These are phyloP conservation scores for Rhododendron ferrugineum DNA, from an alignment of 148 eudicot species.

Conservation along the genomic window DNA sequence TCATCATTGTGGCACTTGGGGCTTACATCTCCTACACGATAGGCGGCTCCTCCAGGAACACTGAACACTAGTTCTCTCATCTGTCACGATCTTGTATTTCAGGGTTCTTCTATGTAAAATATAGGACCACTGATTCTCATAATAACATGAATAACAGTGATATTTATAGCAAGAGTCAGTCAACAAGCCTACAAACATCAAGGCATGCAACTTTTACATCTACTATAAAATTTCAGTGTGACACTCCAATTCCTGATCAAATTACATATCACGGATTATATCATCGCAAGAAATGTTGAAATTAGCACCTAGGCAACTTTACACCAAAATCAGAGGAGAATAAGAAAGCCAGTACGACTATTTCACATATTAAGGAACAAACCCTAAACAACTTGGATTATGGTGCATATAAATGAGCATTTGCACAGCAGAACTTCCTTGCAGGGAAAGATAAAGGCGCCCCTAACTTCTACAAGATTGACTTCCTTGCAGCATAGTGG, in stretches of 20 bases:
- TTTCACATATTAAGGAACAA: neutral
- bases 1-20: conserved; percentile 55
- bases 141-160: neutral
- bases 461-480: neutral
- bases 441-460: neutral
- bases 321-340: neutral
- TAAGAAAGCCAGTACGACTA: neutral
- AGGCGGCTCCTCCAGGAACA: conserved; percentile 11
- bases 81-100: neutral
- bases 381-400: neutral
- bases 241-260: neutral
- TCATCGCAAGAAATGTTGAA: neutral
- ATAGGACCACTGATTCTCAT: neutral
- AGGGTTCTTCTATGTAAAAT: neutral
- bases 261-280: neutral
- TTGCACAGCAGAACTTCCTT: neutral
- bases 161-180: neutral
- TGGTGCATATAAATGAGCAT: neutral
- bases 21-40: conserved; percentile 40
- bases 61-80: neutral
- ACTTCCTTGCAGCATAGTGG: neutral
- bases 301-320: neutral
- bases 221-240: neutral
- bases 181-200: neutral
- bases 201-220: neutral